These are phyloP conservation scores for Hibiscus syriacus DNA, from an alignment of 345 rosid genomes.

Conservation along the genomic window DNA sequence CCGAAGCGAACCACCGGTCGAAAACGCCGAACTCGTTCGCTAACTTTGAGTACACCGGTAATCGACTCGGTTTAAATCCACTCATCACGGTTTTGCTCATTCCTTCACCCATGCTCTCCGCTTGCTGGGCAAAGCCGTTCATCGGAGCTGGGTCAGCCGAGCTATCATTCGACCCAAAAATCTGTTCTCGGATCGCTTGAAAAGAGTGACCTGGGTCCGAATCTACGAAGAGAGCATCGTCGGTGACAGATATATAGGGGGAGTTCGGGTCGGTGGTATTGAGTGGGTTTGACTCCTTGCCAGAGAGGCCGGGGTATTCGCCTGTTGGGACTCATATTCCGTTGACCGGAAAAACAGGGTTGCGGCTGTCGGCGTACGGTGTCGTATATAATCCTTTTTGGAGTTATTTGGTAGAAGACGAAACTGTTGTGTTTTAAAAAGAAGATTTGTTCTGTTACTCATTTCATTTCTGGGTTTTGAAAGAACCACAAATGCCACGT, in stretches of 20 bases:
- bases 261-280: constrained; percentile 59
- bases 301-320: constrained; percentile 48
- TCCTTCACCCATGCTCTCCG: constrained; percentile 55
- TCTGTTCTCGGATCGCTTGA: constrained; percentile 93
- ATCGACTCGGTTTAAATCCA: constrained; percentile 61
- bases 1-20: constrained; percentile 99
- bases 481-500: background rate
- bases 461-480: background rate
- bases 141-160: constrained; percentile 49
- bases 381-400: background rate
- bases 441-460: background rate
- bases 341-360: constrained; percentile 4
- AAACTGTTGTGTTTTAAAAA: background rate
- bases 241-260: constrained; percentile 42
- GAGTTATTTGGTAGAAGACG: background rate
- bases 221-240: constrained; percentile 77
- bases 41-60: constrained; percentile 72
- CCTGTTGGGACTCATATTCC: constrained; percentile 51
- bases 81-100: constrained; percentile 72
- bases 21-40: constrained; percentile 84
- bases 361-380: background rate
- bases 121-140: constrained; percentile 92
- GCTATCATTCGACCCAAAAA: constrained; percentile 69
- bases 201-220: constrained; percentile 98
- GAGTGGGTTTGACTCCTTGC: constrained; percentile 56